Evolutionary conservation across 2,329 filamentous ascomycete species (phyloP).

Genomic region (Aspergillus versicolor): DNA sequence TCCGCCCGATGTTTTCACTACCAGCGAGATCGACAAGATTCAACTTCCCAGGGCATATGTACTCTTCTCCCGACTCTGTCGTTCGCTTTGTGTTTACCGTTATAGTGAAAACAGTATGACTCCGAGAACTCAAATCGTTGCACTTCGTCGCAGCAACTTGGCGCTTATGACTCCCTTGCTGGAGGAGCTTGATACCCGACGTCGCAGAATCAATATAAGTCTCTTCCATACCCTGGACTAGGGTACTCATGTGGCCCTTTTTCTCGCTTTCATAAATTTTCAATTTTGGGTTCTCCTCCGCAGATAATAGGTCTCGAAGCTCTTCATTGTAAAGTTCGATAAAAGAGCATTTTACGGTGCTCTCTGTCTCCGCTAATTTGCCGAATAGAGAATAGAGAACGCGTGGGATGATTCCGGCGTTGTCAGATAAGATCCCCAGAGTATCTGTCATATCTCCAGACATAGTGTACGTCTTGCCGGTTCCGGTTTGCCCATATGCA

Average conservation of each 20-base stretch:
- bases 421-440: conserved; percentile 80
- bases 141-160: conserved; percentile 99
- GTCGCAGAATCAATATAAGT: conserved; percentile 82
- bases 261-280: conserved; percentile 92
- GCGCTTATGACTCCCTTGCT: conserved; percentile 84
- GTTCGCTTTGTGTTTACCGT: conserved; percentile 85
- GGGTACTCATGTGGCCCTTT: conserved; percentile 77
- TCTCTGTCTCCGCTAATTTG: conserved; percentile 80
- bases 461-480: conserved; percentile 99
- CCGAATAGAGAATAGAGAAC: conserved; percentile 83
- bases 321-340: conserved; percentile 99
- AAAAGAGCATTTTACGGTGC: conserved; percentile 94
- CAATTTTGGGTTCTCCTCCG: conserved; percentile 79
- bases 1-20: conserved; percentile 96
- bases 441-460: conserved; percentile 93
- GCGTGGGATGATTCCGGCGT: conserved; percentile 91
- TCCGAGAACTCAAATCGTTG: conserved; percentile 95
- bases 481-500: conserved; percentile 96
- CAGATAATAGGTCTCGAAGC: conserved; percentile 79
- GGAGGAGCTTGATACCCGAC: conserved; percentile 84
- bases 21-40: conserved; percentile 96
- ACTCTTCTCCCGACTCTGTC: conserved; percentile 82
- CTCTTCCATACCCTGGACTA: conserved; percentile 98
- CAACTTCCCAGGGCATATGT: conserved; percentile 85
- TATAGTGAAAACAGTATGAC: conserved; percentile 96